Evolutionary conservation across 164 flowering plant species (phyloP), one percentile per base, ranked within the genome.

Genomic region (Sedum album): DNA sequence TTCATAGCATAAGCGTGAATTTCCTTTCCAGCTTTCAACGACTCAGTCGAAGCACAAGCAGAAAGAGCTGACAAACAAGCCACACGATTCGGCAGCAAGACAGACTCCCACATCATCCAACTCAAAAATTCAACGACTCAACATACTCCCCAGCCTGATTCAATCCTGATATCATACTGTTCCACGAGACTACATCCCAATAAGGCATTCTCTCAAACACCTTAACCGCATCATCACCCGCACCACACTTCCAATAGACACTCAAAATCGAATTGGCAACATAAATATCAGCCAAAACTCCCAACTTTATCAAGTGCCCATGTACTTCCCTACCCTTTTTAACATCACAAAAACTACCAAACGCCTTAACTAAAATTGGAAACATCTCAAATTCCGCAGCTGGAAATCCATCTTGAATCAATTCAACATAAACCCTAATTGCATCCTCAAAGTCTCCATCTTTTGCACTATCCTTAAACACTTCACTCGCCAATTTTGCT

Each of bases 301-400:
- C 84, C n/a, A 79, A 35, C 69, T 81, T 79, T 66, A 79, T 53
- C 49, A 79, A 70, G 72, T 78, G 78, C 72, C 81, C 82, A 70
- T 83, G 82, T 69, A 83, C 76, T 69, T 81, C 75, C 68, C 65
- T 68, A 35, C 46, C 46, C 46, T 41, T 41, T 15, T 1, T 75
- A 21, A 79, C 30, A 57, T 79, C 75, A 57, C 28, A 67, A 60
- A 83, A 74, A 38, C 79, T 85, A 51, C 79, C 86, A 60, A 85
- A 89, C 13, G 91, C 88, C 72, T 87, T 85, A 60, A 87, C 70
- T 68, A 87, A 78, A 67, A 80, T 78, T 0, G 93, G 89, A 57
- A 89, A 72, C 21, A 84, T 74, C 26, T 73, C 62, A 5, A 41
- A 41, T 2, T 41, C 46, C 63, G 73, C 74, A 38, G 68, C 53